Evolutionary conservation across 2,329 filamentous ascomycete species (phyloP), one percentile per base, ranked within the genome.

Genomic region (Helminthosporium solani): DNA sequence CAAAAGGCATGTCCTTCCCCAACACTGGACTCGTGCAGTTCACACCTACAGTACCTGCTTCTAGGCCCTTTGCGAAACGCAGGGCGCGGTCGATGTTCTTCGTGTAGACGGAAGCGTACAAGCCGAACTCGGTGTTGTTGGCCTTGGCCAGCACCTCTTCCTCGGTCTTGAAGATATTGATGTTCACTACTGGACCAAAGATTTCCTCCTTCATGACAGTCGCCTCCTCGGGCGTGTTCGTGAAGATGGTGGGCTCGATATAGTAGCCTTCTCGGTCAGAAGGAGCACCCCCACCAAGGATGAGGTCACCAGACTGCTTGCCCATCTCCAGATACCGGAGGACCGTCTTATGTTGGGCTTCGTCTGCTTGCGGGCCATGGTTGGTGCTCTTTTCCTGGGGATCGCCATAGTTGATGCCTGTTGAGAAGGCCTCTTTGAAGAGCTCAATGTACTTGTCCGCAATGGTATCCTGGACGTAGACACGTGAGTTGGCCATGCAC

Each of bases 71-170:
- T 2, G 70, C 70, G 7, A 73, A 68, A 5, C 70, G 61, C 39
- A 74, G 36, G 3, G 71, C 68, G 16, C 66, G 58, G 40, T 63
- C 58, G 23, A 70, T 63, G 49, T 70, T 57, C 45, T 70, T 70
- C 8, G 88, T 94, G 75, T 91, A 94, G 71, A 92, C 88, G 48
- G 88, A 87, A 5, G 85, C 84, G 57, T 88, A 89, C 71, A 94
- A 90, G 54, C 88, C 88, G 70, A 90, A 94, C 71, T 90, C 86
- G 71, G 92, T 92, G 50, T 75, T 76, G 75, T 94, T 94, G 72
- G 92, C 90, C 52, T 91, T 77, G 18, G 85, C 81, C 56, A 92
- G 83, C 16, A 87, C 88, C 41, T 89, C 87, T 60, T 91, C 86
- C 43, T 92, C 80, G 3, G 85, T 87, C 33, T 84, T 80, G 36